Evolutionary conservation across 345 rosid genomes (phyloP).

Genomic region (Limnanthes douglasii): DNA sequence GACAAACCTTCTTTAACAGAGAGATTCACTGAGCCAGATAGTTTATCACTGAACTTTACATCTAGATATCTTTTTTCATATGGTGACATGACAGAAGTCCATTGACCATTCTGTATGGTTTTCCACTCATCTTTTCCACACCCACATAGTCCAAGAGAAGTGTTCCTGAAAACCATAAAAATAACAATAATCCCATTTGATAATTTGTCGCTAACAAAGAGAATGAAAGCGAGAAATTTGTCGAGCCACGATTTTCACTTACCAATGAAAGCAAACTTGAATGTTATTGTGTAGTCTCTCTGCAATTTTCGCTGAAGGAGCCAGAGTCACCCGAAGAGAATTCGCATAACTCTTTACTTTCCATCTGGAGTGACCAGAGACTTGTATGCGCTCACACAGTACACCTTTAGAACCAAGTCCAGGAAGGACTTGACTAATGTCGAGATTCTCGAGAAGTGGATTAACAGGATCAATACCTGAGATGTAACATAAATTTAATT

Average conservation of each 20-base stretch:
- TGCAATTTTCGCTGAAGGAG: conserved; percentile 31
- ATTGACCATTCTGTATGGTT: conserved; percentile 41
- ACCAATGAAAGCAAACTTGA: conserved; percentile 73
- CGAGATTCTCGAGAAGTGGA: conserved; percentile 37
- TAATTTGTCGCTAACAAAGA: background rate
- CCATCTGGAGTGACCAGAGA: conserved; percentile 53
- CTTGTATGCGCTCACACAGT: conserved; percentile 60
- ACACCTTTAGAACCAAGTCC: conserved; percentile 17
- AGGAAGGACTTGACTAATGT: conserved; percentile 14
- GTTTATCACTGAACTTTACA: conserved; percentile 38
- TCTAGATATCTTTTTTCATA: conserved; percentile 58
- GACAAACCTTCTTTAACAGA: conserved; percentile 43
- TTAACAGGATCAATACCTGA: conserved; percentile 36
- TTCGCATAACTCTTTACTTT: conserved; percentile 47
- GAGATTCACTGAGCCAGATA: conserved; percentile 32
- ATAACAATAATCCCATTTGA: conserved; percentile 5
- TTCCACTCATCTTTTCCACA: conserved; percentile 72
- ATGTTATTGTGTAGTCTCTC: conserved; percentile 49
- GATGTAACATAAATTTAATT: background rate
- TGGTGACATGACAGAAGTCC: conserved; percentile 68
- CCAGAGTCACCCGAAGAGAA: conserved; percentile 34
- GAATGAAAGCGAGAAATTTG: background rate
- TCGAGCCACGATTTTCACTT: conserved; percentile 12
- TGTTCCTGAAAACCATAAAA: conserved; percentile 32
- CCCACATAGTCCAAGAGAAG: conserved; percentile 46